Conservation (phyloP, 306 rosid genomes). For the Vicia faba region DNA sequence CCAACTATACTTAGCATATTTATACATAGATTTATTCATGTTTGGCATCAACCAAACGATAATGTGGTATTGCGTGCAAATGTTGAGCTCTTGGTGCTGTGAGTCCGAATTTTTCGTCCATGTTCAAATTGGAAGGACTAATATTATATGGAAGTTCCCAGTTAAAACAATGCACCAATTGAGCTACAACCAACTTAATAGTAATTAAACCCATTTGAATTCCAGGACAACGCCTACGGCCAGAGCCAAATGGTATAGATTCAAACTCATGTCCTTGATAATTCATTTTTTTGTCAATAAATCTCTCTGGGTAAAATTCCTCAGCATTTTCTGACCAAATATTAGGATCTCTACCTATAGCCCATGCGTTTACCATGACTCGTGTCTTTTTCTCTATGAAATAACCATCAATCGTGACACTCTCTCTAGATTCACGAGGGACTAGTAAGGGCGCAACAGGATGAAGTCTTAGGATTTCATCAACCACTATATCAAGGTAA, state of each 20-base stretch:
- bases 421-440: no score
- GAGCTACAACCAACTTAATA: no score
- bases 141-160: no score
- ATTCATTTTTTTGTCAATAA: no score
- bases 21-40: neutral
- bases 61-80: neutral
- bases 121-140: no score
- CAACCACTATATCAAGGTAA: neutral
- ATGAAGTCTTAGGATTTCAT: neutral
- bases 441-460: neutral
- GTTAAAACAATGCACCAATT: no score
- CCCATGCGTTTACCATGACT: neutral
- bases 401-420: no score
- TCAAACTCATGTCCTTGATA: no score
- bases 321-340: neutral
- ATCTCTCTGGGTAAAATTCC: neutral
- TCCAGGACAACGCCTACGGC: no score
- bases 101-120: neutral
- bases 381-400: no score
- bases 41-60: neutral
- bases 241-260: no score
- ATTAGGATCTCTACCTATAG: neutral
- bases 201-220: no score
- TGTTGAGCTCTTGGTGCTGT: neutral
- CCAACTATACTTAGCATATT: neutral